Base-by-base conservation (phyloP, 805 yeast species). In the Hermanozyma aechmeae region DNA sequence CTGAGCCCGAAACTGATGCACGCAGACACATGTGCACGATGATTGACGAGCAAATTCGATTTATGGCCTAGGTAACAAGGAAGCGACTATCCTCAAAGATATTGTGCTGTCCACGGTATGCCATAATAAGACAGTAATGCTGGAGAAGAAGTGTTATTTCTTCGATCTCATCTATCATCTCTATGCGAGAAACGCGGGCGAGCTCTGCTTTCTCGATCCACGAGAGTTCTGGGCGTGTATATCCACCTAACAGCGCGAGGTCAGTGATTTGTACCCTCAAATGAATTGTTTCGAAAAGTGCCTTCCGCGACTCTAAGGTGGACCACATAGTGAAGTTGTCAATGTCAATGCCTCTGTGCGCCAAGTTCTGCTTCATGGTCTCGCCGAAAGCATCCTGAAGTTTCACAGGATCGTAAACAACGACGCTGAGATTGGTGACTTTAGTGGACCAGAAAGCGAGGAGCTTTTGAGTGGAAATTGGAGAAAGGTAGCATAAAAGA, bases 161-260 rank as follows among this genome's bases (percentile, higher is more conserved):
- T 50, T 81, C 93, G 4, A 78, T 50, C 48, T 81, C 93, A 49
- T 81, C 93, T 13, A 82, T 59, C 39, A 79, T 54, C 48, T 82
- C 92, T 22, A 81, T 58, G 14, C 53, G 38, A 31, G 63, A 59
- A 1, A 80, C 65, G 17, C 80, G 45, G 6, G 38, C 43, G 14
- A 51, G 42, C 18, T 71, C 80, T 1, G 43, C 46, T 0, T 22
- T 27, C 7, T 37, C 37, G 3, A 74, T 49, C 81, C 83, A 76
- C 16, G 49, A 29, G 13, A 35, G 24, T 3, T 24, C 26, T 5
- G 15, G 45, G 29, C 13, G 37, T 39, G 47, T 51, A 35, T 58
- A 61, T 1, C 67, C 66, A 2, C 59, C 65, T 3, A 61, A 41
- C 33, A 42, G 47, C 31, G 67, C 59, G 43, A 79, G 53, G 38